These are phyloP conservation scores for peach (Prunus persica) DNA, from an alignment of 306 rosid species.

Conservation along the genomic window DNA sequence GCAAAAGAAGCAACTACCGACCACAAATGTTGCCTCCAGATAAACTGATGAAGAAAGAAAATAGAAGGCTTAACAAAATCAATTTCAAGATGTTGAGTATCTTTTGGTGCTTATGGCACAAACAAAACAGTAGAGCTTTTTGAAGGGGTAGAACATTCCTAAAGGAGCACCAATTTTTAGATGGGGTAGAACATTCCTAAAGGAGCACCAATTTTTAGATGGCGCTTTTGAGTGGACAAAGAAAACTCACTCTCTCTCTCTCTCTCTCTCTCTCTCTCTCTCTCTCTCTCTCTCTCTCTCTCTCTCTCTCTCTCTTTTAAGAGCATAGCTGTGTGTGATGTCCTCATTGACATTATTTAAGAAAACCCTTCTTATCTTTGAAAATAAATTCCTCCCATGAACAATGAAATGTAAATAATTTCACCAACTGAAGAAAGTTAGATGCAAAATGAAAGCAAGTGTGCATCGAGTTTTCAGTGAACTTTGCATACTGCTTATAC, in stretches of 20 bases:
- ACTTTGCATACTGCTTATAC: background rate
- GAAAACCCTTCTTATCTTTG: background rate
- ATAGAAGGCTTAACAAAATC: background rate
- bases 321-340: background rate
- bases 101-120: background rate
- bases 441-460: background rate
- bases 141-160: background rate
- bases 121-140: background rate
- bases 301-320: background rate
- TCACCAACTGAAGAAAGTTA: background rate
- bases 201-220: background rate
- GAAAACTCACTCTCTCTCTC: background rate
- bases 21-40: background rate
- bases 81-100: background rate
- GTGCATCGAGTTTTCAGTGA: background rate
- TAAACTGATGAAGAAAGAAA: background rate
- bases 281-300: too few species aligned
- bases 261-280: too few species aligned
- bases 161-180: too few species aligned
- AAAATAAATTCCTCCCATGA: background rate
- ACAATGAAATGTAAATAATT: background rate
- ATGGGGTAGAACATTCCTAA: background rate
- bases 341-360: background rate
- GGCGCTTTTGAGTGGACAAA: background rate
- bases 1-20: background rate